Evolutionary conservation across 768 basidiomycete species (phyloP).

Genomic region (Phaffia tasmanica): DNA sequence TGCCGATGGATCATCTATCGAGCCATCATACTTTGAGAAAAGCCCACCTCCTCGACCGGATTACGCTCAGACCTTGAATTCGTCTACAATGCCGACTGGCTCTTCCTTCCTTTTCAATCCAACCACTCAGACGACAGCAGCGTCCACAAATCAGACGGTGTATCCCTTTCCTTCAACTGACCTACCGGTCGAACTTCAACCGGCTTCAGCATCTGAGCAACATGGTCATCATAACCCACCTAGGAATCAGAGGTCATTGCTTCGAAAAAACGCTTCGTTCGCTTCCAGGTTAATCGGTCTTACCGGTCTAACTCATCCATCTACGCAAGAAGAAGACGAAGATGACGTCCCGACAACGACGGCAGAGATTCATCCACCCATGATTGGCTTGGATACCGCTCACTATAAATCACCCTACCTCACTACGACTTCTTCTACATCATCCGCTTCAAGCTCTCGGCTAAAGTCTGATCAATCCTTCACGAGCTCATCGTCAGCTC

Average conservation of each 20-base stretch:
- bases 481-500: too few relatives aligned
- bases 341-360: too few relatives aligned
- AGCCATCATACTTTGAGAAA: constrained; percentile 24
- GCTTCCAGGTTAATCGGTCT: constrained; percentile 21
- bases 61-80: constrained; percentile 19
- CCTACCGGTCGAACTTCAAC: constrained; percentile 6
- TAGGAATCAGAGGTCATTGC: not conserved
- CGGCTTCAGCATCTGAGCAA: not conserved
- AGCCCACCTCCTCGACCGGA: constrained; percentile 7
- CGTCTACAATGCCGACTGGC: constrained; percentile 21
- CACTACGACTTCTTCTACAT: not conserved
- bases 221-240: not conserved
- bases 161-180: constrained; percentile 18
- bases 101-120: constrained; percentile 24
- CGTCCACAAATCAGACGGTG: constrained; percentile 6
- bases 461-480: too few relatives aligned
- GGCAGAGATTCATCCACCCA: constrained; percentile 9
- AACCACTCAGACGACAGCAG: not conserved
- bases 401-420: constrained; percentile 23
- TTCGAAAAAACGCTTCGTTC: constrained; percentile 17
- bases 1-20: constrained; percentile 56
- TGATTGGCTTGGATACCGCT: constrained; percentile 14
- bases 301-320: constrained; percentile 10
- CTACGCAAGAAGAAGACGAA: constrained; percentile 4
- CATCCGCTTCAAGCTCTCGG: not conserved